Conservation (phyloP, 2,329 filamentous ascomycete genomes). For the Colletotrichum tropicicola region DNA sequence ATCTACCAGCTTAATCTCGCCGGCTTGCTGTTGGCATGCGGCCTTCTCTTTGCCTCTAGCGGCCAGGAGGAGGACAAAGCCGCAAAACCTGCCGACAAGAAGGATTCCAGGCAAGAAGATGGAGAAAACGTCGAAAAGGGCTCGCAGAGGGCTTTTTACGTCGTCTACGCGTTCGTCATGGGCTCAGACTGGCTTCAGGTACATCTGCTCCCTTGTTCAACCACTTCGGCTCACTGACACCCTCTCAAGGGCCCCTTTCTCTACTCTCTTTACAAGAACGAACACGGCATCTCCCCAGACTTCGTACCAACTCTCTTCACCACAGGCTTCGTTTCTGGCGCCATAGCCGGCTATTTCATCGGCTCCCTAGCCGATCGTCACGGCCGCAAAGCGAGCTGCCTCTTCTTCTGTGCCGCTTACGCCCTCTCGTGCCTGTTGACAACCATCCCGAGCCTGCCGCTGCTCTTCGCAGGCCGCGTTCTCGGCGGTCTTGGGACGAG, state of each 20-base stretch:
- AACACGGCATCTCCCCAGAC: constrained; percentile 37
- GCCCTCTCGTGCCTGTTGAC: constrained; percentile 58
- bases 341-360: constrained; percentile 53
- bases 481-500: constrained; percentile 65
- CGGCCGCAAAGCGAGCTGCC: constrained; percentile 61
- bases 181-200: constrained; percentile 62
- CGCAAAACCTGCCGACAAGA: not conserved
- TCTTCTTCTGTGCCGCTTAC: constrained; percentile 63
- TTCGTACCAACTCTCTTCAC: constrained; percentile 51
- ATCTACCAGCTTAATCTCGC: constrained; percentile 45
- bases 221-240: not conserved
- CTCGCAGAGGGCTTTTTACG: constrained; percentile 44
- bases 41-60: constrained; percentile 33
- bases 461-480: constrained; percentile 61
- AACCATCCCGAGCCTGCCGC: constrained; percentile 37
- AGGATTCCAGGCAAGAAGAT: not conserved
- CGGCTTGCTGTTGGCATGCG: constrained; percentile 42
- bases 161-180: constrained; percentile 58
- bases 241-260: constrained; percentile 41
- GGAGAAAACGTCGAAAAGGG: constrained; percentile 5
- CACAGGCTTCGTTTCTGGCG: constrained; percentile 53
- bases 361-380: constrained; percentile 58
- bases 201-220: not conserved
- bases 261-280: constrained; percentile 45
- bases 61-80: not conserved